Conservation (phyloP, 139 green algal genomes). For the Chlorella sorokiniana region DNA sequence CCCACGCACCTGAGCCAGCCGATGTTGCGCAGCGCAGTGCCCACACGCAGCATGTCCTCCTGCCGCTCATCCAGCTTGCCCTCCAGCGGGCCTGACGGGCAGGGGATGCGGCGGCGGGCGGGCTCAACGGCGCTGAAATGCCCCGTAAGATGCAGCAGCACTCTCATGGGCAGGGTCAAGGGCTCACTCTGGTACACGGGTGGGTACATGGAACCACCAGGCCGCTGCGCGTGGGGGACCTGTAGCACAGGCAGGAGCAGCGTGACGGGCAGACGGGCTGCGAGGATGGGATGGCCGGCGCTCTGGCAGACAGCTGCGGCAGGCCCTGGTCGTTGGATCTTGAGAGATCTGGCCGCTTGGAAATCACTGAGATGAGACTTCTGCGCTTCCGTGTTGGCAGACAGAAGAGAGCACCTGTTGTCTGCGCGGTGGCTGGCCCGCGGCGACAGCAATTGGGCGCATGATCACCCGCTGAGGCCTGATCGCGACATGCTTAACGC, state of each 20-base stretch:
- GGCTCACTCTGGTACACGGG: slow-evolving; percentile 33
- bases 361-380: too few species aligned
- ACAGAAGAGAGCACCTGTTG: too few species aligned
- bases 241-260: neutral
- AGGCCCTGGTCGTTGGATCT: too few species aligned
- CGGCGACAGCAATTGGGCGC: too few species aligned
- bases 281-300: neutral
- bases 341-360: too few species aligned
- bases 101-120: neutral
- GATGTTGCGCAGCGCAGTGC: slow-evolving; percentile 52
- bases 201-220: slow-evolving; percentile 16
- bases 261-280: too few species aligned
- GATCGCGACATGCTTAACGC: too few species aligned
- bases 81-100: neutral
- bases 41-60: slow-evolving; percentile 38
- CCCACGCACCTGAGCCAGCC: slow-evolving; percentile 51
- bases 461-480: too few species aligned
- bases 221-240: neutral
- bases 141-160: neutral
- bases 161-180: neutral
- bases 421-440: too few species aligned
- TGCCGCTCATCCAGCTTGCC: slow-evolving; percentile 13
- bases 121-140: too few species aligned
- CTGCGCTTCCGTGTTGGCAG: too few species aligned
- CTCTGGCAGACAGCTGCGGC: too few species aligned